These are phyloP conservation scores for Tritrichomonas foetus DNA, from an alignment of 208 protist species.

Conservation along the genomic window DNA sequence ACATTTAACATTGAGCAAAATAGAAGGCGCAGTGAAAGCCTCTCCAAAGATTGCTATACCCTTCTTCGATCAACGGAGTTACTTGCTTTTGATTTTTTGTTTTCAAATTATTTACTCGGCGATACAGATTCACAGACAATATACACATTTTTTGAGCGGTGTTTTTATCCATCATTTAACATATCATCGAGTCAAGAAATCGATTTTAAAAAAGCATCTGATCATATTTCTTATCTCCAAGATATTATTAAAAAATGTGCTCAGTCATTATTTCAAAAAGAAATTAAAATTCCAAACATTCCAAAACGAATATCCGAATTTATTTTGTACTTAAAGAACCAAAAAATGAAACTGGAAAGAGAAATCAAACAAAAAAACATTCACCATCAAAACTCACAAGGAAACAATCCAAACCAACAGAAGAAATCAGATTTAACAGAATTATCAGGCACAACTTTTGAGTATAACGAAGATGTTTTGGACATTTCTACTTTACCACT, in stretches of 20 bases:
- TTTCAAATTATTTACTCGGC: neutral
- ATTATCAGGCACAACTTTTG: too few relatives aligned
- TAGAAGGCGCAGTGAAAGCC: neutral
- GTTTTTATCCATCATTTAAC: neutral
- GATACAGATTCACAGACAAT: neutral
- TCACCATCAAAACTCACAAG: neutral
- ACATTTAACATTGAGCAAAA: slow-evolving; percentile 33
- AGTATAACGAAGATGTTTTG: neutral
- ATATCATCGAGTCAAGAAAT: neutral
- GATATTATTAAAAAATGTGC: neutral
- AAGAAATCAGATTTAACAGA: neutral
- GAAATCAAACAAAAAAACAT: neutral
- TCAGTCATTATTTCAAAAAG: neutral
- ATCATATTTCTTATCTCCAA: neutral
- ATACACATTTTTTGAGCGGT: neutral
- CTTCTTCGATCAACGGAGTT: neutral
- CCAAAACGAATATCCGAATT: slow-evolving; percentile 27
- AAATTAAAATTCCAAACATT: neutral
- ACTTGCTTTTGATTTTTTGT: slow-evolving; percentile 6
- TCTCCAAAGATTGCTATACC: neutral
- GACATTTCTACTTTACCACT: neutral
- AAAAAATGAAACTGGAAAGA: neutral
- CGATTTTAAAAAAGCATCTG: neutral
- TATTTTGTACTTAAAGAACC: neutral
- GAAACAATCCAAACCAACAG: too few relatives aligned